These are phyloP conservation scores for Vitis labrusca DNA, from an alignment of 164 flowering plant species.

Conservation along the genomic window DNA sequence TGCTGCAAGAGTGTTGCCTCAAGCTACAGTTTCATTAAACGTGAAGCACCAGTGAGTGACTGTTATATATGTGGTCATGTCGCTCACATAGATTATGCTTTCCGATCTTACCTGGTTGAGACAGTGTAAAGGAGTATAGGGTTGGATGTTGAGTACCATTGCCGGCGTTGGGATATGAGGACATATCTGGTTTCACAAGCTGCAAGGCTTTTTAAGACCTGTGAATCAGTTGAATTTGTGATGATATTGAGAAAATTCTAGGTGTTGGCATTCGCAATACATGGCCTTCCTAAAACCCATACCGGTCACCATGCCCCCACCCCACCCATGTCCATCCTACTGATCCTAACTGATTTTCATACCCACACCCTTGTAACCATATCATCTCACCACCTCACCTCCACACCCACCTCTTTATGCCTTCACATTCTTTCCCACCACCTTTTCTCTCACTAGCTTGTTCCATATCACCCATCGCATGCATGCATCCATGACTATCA, in stretches of 20 bases:
- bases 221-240: conserved; percentile 50
- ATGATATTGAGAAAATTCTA: conserved; percentile 56
- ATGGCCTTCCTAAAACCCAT: conserved; percentile 17
- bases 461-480: too few relatives aligned
- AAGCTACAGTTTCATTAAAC: conserved; percentile 64
- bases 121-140: conserved; percentile 79
- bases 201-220: conserved; percentile 36
- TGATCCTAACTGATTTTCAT: too few relatives aligned
- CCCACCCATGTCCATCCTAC: too few relatives aligned
- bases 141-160: conserved; percentile 78
- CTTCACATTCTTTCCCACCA: too few relatives aligned
- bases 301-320: too few relatives aligned
- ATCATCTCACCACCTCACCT: too few relatives aligned
- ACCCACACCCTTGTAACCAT: too few relatives aligned
- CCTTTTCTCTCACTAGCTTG: too few relatives aligned
- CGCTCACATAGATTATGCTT: conserved; percentile 80
- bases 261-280: conserved; percentile 51
- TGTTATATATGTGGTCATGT: conserved; percentile 68
- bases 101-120: conserved; percentile 81
- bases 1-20: conserved; percentile 44
- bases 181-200: conserved; percentile 68
- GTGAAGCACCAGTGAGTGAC: conserved; percentile 53
- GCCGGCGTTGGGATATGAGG: conserved; percentile 86
- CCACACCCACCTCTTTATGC: too few relatives aligned
- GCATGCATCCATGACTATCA: too few relatives aligned